phyloP scores from a whole-genome alignment of 192 early-diverging fungal genomes.

The Paraglomus occultum region DNA sequence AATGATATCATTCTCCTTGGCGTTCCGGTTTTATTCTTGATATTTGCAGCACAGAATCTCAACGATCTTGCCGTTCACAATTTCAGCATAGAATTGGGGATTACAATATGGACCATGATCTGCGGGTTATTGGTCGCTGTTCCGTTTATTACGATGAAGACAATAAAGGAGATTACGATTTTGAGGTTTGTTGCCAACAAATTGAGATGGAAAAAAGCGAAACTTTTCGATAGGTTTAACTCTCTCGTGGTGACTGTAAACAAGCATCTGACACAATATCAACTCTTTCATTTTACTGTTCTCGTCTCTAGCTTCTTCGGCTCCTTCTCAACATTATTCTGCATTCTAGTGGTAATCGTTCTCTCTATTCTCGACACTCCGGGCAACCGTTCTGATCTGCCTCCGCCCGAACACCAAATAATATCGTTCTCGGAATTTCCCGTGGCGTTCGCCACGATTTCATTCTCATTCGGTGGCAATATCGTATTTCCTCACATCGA shows the following conservation, averaged over 20 bases:
- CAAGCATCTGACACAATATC: background rate
- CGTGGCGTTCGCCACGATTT: slow-evolving; percentile 73
- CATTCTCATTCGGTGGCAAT: slow-evolving; percentile 82
- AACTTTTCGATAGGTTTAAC: too few relatives aligned
- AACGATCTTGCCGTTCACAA: slow-evolving; percentile 52
- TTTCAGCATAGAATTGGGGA: slow-evolving; percentile 38
- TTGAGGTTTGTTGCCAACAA: slow-evolving; percentile 6
- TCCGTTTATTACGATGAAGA: slow-evolving; percentile 74
- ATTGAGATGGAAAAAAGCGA: too few relatives aligned
- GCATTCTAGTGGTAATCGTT: slow-evolving; percentile 68
- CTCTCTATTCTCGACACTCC: slow-evolving; percentile 52
- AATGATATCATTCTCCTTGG: slow-evolving; percentile 67
- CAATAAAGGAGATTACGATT: slow-evolving; percentile 73
- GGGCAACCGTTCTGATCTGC: slow-evolving; percentile 29
- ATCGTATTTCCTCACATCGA: slow-evolving; percentile 84
- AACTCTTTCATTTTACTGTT: background rate
- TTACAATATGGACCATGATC: slow-evolving; percentile 63
- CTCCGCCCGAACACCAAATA: slow-evolving; percentile 43
- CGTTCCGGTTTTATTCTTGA: slow-evolving; percentile 67
- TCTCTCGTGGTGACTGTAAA: too few relatives aligned
- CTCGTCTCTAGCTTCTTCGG: slow-evolving; percentile 70
- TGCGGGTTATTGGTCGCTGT: slow-evolving; percentile 57
- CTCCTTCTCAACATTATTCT: slow-evolving; percentile 66
- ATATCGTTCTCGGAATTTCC: slow-evolving; percentile 72
- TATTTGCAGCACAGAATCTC: slow-evolving; percentile 73